A percentile compares a stretch with the other conserved stretches of the same genome.
Evolutionary conservation across 208 protist genomes (phyloP).

Genomic region (Leishmania guyanensis): DNA sequence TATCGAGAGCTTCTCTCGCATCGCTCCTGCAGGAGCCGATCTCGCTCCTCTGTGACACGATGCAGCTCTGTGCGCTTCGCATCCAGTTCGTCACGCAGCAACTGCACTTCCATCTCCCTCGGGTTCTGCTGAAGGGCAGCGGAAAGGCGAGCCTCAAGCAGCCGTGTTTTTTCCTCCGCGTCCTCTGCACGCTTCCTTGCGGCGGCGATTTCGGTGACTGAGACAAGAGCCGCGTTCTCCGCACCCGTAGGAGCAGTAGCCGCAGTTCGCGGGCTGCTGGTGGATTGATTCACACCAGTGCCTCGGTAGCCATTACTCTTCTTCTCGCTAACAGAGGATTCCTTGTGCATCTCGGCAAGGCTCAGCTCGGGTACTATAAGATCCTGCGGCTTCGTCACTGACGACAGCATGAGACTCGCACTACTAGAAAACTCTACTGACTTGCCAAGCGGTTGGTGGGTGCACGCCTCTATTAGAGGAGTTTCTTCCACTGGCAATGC

Average conservation of each 20-base stretch:
- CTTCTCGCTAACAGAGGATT: neutral
- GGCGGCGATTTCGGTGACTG: neutral
- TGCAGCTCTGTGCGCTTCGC: constrained; percentile 29
- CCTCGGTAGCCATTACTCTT: neutral
- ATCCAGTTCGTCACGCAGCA: constrained; percentile 43
- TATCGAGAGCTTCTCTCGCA: constrained; percentile 13
- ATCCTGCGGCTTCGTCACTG: neutral
- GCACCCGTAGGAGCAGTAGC: neutral
- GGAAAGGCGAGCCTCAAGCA: constrained; percentile 37
- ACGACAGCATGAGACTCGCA: neutral
- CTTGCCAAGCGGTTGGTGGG: constrained; percentile 6
- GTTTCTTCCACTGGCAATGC: constrained; percentile 11
- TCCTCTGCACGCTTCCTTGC: constrained; percentile 2
- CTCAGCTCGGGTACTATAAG: neutral
- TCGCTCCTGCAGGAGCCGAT: constrained; percentile 27
- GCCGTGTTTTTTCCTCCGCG: constrained; percentile 26
- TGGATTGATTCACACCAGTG: neutral
- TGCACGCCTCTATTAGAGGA: neutral
- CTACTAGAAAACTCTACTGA: constrained; percentile 4
- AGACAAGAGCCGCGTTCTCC: neutral
- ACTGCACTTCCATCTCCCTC: constrained; percentile 38
- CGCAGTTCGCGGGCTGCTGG: neutral
- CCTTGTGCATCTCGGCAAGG: neutral
- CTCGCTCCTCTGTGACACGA: constrained; percentile 34
- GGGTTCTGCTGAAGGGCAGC: constrained; percentile 37